phyloP scores from a whole-genome alignment of 345 rosid genomes.

The Eucalyptus sideroxylon region DNA sequence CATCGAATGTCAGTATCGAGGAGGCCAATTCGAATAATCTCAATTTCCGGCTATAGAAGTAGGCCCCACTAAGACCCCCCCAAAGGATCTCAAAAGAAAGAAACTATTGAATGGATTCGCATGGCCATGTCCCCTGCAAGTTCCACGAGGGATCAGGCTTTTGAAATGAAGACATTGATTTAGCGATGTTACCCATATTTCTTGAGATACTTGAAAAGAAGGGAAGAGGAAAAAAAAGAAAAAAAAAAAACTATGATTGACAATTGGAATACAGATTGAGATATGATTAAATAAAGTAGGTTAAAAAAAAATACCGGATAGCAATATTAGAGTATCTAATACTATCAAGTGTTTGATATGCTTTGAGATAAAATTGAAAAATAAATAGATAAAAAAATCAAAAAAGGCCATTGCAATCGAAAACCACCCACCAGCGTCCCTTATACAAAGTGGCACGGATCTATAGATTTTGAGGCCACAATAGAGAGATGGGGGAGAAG shows the following conservation, averaged over 20 bases:
- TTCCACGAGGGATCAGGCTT: not conserved
- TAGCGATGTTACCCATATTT: rapidly evolving
- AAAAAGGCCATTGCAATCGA: not conserved
- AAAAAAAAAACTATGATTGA: too few relatives aligned
- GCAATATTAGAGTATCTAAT: not conserved
- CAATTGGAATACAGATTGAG: rapidly evolving
- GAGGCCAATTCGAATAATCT: not conserved
- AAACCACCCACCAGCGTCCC: not conserved
- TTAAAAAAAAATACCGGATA: rapidly evolving
- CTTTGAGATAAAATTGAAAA: not conserved
- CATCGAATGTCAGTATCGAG: not conserved
- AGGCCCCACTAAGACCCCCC: not conserved
- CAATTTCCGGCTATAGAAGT: not conserved
- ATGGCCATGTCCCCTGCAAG: not conserved
- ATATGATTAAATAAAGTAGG: not conserved
- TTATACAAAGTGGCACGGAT: not conserved
- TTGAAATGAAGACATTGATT: not conserved
- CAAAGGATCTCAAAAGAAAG: not conserved
- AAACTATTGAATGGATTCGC: not conserved
- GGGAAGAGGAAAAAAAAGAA: not conserved
- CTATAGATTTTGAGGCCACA: not conserved
- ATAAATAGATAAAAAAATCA: not conserved
- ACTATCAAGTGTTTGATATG: not conserved
- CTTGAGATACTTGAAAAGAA: not conserved
- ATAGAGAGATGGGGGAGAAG: not conserved